Evolutionary conservation across 495 filamentous ascomycete genomes (phyloP), one percentile per base, ranked within the genome.

Genomic region (Xeromyces bisporus): DNA sequence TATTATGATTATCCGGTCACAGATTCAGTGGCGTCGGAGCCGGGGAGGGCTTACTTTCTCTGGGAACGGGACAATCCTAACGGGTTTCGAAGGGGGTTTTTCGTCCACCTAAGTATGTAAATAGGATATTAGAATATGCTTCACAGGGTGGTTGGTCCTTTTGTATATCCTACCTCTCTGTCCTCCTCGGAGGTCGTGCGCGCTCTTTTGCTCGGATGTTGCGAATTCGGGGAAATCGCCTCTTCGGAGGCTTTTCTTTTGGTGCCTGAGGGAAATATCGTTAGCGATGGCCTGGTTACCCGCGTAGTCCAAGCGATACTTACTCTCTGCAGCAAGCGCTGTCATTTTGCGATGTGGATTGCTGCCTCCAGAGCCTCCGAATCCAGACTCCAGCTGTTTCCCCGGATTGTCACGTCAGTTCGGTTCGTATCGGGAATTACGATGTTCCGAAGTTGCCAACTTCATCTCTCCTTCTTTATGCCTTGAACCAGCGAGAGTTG

Each of bases 181-280:
- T 60, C 53, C 33, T 75, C 69, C 15, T 61, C 57, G 39, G 58
- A 46, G 56, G 67, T 44, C 48, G 69, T 54, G 58, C 70, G 51
- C 69, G 71, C 59, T 75, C 86, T 48, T 58, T 66, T 47, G 69
- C 60, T 48, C 44, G 53, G 50, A 38, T 56, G 50, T 38, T 57
- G 52, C 33, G 57, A 60, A 42, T 64, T 52, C 30, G 69, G 67
- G 34, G 73, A 71, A 44, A 63, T 58, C 15, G 68, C 71, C 44
- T 82, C 74, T 36, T 82, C 74, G 15, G 64, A 69, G 8, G 80
- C 81, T 55, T 86, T 87, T 42, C 82, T 77, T 61, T 91, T 87
- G 28, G 53, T 59, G 44, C 62, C 75, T 77, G 47, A 21, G 28
- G 21, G 25, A 37, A 29, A 17, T 16, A 6, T 40, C 23, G 32